phyloP scores from a whole-genome alignment of 257 asterid species.

The Ocimum tenuiflorum region DNA sequence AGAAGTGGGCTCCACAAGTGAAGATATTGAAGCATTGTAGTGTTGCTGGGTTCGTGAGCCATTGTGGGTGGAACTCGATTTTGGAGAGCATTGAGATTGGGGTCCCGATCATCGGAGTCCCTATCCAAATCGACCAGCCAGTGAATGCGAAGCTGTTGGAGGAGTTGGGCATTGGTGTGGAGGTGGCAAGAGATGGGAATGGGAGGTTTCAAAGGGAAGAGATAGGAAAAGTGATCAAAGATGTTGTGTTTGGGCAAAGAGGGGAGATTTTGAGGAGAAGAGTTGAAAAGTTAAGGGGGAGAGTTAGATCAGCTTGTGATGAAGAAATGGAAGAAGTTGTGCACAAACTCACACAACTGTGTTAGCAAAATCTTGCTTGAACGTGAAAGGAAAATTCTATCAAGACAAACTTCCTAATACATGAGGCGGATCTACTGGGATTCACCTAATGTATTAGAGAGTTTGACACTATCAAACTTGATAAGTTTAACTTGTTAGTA shows the following conservation, averaged over 20 bases:
- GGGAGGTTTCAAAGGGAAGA: constrained; percentile 20
- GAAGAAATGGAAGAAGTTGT: constrained; percentile 21
- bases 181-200: constrained; percentile 24
- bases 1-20: constrained; percentile 34
- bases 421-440: too few relatives aligned
- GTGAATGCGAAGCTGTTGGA: constrained; percentile 24
- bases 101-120: constrained; percentile 36
- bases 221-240: constrained; percentile 14
- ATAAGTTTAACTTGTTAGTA: too few relatives aligned
- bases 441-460: too few relatives aligned
- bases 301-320: constrained; percentile 4
- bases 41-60: constrained; percentile 34
- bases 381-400: too few relatives aligned
- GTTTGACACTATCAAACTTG: too few relatives aligned
- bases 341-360: too few relatives aligned
- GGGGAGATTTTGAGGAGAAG: constrained; percentile 22
- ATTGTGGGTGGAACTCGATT: constrained; percentile 39
- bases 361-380: too few relatives aligned
- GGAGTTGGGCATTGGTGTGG: constrained; percentile 33
- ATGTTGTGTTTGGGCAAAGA: constrained; percentile 16
- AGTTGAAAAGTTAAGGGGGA: constrained; percentile 19
- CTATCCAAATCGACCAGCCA: constrained; percentile 41
- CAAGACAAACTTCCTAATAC: too few relatives aligned
- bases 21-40: constrained; percentile 23
- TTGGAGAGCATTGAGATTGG: constrained; percentile 23